phyloP scores from a whole-genome alignment of 108 stramenopile genomes.

The Pseudonitzschia multistriata region DNA sequence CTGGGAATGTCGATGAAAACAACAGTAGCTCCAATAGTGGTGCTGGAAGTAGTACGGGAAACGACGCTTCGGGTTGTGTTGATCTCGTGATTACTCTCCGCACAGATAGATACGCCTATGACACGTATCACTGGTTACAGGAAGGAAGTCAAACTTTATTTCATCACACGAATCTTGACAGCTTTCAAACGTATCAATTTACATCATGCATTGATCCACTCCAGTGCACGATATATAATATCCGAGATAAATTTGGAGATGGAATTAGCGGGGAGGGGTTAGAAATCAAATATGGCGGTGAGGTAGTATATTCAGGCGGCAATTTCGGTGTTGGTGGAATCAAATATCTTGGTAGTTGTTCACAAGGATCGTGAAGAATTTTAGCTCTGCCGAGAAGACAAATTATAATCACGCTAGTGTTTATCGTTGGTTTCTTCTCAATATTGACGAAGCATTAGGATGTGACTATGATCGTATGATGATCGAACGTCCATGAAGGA shows the following conservation, averaged over 20 bases:
- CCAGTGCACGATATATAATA: slow-evolving; percentile 19
- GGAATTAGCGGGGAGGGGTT: slow-evolving; percentile 24
- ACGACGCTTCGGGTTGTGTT: slow-evolving; percentile 8
- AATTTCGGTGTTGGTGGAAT: slow-evolving; percentile 19
- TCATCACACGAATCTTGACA: slow-evolving; percentile 12
- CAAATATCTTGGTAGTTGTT: slow-evolving; percentile 3
- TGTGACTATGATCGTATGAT: too few species aligned
- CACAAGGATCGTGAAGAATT: not conserved
- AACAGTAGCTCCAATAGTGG: not conserved
- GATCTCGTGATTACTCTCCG: not conserved
- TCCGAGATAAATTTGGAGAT: slow-evolving; percentile 32
- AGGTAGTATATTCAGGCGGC: slow-evolving; percentile 10
- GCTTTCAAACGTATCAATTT: slow-evolving; percentile 13
- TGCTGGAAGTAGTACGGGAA: not conserved
- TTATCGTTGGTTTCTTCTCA: too few species aligned
- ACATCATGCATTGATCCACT: slow-evolving; percentile 19
- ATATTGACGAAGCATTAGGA: too few species aligned
- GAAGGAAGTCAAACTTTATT: not conserved
- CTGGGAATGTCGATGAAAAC: too few species aligned
- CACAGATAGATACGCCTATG: slow-evolving; percentile 24
- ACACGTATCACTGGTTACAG: slow-evolving; percentile 21
- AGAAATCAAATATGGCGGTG: slow-evolving; percentile 6
- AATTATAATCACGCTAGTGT: too few species aligned
- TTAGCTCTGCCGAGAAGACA: too few species aligned
- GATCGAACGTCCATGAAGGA: too few species aligned